Percentiles rank a stretch among this genome's conserved stretches.
Conservation (phyloP, 2,329 filamentous ascomycete genomes). For the Raffaelea ambrosiae region DNA sequence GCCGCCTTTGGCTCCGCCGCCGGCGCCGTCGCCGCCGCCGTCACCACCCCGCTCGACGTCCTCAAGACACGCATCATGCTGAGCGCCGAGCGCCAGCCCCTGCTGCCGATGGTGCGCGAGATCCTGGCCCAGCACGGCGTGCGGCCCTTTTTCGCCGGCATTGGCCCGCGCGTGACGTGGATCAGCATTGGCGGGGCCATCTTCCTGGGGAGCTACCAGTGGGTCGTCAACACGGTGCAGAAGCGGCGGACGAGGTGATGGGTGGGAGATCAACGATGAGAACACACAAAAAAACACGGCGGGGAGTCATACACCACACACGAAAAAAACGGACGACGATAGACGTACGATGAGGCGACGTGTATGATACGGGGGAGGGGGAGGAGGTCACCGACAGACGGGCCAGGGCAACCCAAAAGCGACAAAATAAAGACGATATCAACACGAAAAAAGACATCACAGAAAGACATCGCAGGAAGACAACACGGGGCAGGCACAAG, state of each 20-base stretch:
- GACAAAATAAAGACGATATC: too few relatives aligned
- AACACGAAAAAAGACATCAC: too few relatives aligned
- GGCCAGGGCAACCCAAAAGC: too few relatives aligned
- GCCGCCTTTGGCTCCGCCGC: slow-evolving; percentile 77
- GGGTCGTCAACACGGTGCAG: slow-evolving; percentile 64
- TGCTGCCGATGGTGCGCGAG: slow-evolving; percentile 48
- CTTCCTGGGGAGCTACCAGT: slow-evolving; percentile 90
- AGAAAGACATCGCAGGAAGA: too few relatives aligned
- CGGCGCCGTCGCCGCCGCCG: slow-evolving; percentile 74
- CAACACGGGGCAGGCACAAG: too few relatives aligned
- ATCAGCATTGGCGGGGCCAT: slow-evolving; percentile 92
- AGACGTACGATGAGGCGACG: too few relatives aligned
- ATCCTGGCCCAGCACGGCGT: slow-evolving; percentile 59
- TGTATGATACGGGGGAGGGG: too few relatives aligned
- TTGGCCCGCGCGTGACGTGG: slow-evolving; percentile 82
- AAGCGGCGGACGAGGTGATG: slow-evolving; percentile 20
- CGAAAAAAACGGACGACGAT: too few relatives aligned
- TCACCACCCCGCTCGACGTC: slow-evolving; percentile 92
- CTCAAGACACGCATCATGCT: slow-evolving; percentile 97
- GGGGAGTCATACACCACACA: too few relatives aligned
- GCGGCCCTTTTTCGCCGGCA: slow-evolving; percentile 64
- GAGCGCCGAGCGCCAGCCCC: slow-evolving; percentile 56
- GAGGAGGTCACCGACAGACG: too few relatives aligned
- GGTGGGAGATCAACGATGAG: too few relatives aligned
- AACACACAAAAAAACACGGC: too few relatives aligned